These are phyloP conservation scores for Baeospora myosura DNA, from an alignment of 1,284 basidiomycete genomes.

Conservation along the genomic window DNA sequence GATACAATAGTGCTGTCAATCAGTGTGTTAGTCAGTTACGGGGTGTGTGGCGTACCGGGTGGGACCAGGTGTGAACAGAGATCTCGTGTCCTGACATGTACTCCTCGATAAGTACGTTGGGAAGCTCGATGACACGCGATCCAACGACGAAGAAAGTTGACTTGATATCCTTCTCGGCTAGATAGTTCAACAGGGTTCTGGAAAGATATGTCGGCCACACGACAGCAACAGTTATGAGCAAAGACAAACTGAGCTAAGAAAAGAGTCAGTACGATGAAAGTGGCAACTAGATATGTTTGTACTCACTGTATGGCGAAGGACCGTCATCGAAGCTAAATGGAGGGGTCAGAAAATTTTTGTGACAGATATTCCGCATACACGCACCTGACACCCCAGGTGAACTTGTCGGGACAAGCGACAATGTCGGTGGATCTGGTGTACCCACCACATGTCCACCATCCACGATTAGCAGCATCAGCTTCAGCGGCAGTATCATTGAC, in stretches of 20 bases:
- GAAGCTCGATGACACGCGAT: slow-evolving; percentile 79
- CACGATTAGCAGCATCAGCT: slow-evolving; percentile 49
- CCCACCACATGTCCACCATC: slow-evolving; percentile 89
- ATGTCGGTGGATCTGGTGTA: slow-evolving; percentile 55
- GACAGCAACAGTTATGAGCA: not conserved
- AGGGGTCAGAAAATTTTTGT: slow-evolving; percentile 2
- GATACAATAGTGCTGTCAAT: not conserved
- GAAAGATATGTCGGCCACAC: slow-evolving; percentile 3
- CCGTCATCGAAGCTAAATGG: slow-evolving; percentile 70
- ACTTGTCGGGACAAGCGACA: slow-evolving; percentile 69
- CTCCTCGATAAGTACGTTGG: slow-evolving; percentile 72
- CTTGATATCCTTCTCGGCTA: slow-evolving; percentile 57
- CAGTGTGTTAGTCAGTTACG: not conserved
- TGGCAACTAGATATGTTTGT: slow-evolving; percentile 6
- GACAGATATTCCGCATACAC: slow-evolving; percentile 6
- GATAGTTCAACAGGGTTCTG: slow-evolving; percentile 66
- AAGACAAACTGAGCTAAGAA: not conserved
- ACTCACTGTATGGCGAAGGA: slow-evolving; percentile 74
- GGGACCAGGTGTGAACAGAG: slow-evolving; percentile 74
- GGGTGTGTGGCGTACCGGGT: slow-evolving; percentile 38
- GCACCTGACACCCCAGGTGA: slow-evolving; percentile 73
- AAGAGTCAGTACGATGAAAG: slow-evolving; percentile 37
- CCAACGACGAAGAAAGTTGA: slow-evolving; percentile 93
- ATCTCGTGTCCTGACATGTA: slow-evolving; percentile 84
- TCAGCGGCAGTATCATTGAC: slow-evolving; percentile 51